These are phyloP conservation scores for Fusarium keratoplasticum DNA, from an alignment of 2,329 filamentous ascomycete genomes.

Conservation along the genomic window DNA sequence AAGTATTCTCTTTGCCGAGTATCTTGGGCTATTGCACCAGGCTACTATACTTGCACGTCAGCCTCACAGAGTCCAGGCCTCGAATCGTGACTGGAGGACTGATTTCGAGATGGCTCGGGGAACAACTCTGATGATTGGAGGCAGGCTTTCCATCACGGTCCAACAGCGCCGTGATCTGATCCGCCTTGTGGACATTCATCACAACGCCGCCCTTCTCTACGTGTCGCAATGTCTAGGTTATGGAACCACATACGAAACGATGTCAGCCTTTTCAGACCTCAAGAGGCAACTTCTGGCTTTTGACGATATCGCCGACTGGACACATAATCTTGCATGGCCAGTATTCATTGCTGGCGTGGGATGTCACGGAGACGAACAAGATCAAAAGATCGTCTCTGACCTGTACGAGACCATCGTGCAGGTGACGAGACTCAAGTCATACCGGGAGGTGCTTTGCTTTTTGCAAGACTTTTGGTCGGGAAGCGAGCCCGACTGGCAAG, in stretches of 20 bases:
- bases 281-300: not conserved
- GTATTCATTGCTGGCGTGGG: constrained; percentile 46
- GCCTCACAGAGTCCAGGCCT: not conserved
- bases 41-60: constrained; percentile 33
- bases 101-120: constrained; percentile 46
- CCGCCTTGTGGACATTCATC: constrained; percentile 46
- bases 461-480: constrained; percentile 43
- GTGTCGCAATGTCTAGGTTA: constrained; percentile 41
- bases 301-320: constrained; percentile 14
- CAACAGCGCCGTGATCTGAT: constrained; percentile 40
- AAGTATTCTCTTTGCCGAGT: constrained; percentile 42
- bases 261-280: not conserved
- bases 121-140: constrained; percentile 44
- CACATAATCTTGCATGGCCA: constrained; percentile 48
- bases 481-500: constrained; percentile 40
- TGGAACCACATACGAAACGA: not conserved
- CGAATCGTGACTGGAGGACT: not conserved
- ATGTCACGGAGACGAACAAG: constrained; percentile 31
- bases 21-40: constrained; percentile 29
- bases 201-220: constrained; percentile 45
- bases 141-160: constrained; percentile 33
- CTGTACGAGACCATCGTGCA: not conserved
- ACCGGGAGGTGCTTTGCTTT: constrained; percentile 2
- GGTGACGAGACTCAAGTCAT: constrained; percentile 7
- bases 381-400: not conserved